Conservation (phyloP, 352 stramenopile genomes). For the Phytopythium aichiense region DNA sequence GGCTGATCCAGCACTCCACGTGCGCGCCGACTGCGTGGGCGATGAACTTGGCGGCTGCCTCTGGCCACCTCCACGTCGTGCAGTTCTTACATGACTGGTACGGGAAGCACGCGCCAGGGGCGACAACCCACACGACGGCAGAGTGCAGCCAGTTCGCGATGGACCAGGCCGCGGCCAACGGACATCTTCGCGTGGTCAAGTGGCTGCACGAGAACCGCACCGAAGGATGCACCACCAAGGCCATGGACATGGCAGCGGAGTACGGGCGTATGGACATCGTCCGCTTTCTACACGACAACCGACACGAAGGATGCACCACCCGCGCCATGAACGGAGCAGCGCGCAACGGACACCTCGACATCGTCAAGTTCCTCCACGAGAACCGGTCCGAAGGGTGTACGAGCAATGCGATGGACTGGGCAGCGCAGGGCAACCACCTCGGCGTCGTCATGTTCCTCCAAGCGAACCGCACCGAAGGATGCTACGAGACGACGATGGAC, state of each 20-base stretch:
- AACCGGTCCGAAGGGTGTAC: slow-evolving; percentile 25
- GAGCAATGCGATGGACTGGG: slow-evolving; percentile 21
- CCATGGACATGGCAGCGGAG: slow-evolving; percentile 30
- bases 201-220: slow-evolving; percentile 13
- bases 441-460: slow-evolving; percentile 28
- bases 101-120: not conserved
- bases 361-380: slow-evolving; percentile 38
- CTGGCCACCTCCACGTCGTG: slow-evolving; percentile 12
- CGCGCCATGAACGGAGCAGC: slow-evolving; percentile 24
- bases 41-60: slow-evolving; percentile 11
- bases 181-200: slow-evolving; percentile 13
- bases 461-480: slow-evolving; percentile 7
- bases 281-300: slow-evolving; percentile 27
- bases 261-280: slow-evolving; percentile 30
- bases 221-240: slow-evolving; percentile 15
- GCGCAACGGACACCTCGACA: slow-evolving; percentile 20
- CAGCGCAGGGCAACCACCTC: slow-evolving; percentile 20
- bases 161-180: slow-evolving; percentile 16
- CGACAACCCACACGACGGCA: slow-evolving; percentile 3
- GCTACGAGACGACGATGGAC: slow-evolving; percentile 4
- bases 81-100: slow-evolving; percentile 8
- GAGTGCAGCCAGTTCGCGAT: slow-evolving; percentile 10
- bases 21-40: slow-evolving; percentile 11
- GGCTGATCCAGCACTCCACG: slow-evolving; percentile 6
- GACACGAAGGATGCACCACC: slow-evolving; percentile 17